phyloP scores from a whole-genome alignment of 2,329 filamentous ascomycete genomes.

The Dactylonectria estremocensis region DNA sequence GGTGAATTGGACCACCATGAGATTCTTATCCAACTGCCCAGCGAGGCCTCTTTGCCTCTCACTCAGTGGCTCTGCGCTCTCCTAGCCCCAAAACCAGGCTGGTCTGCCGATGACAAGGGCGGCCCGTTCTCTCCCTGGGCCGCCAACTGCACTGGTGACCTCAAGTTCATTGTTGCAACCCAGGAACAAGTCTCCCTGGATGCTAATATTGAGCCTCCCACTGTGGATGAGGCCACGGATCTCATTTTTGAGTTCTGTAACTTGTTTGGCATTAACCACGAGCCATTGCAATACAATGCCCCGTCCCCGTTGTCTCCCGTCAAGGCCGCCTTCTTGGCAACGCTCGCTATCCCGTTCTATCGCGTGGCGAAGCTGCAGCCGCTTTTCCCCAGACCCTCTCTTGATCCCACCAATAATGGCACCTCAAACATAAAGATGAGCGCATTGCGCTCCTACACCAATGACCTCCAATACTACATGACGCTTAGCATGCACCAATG shows the following conservation, averaged over 20 bases:
- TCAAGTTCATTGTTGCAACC: conserved; percentile 42
- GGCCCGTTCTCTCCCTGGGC: conserved; percentile 42
- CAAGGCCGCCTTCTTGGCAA: conserved; percentile 46
- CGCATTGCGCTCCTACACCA: conserved; percentile 38
- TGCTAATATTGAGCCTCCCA: conserved; percentile 32
- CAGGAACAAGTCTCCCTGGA: conserved; percentile 39
- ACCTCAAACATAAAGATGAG: conserved; percentile 27
- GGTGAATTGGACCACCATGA: conserved; percentile 35
- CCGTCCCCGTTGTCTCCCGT: conserved; percentile 39
- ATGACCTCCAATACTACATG: conserved; percentile 49
- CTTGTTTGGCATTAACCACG: conserved; percentile 44
- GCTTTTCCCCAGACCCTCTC: conserved; percentile 38
- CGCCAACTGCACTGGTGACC: conserved; percentile 34
- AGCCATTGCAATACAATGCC: conserved; percentile 28
- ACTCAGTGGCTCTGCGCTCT: conserved; percentile 49
- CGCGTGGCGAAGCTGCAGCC: conserved; percentile 46
- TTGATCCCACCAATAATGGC: conserved; percentile 25
- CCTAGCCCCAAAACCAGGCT: conserved; percentile 41
- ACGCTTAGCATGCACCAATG: conserved; percentile 50
- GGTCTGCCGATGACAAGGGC: conserved; percentile 39
- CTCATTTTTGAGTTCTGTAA: conserved; percentile 47
- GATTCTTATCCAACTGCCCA: conserved; percentile 41
- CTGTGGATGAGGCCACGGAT: conserved; percentile 40
- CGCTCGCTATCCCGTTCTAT: conserved; percentile 47
- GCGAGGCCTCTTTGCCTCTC: conserved; percentile 39